phyloP scores from a whole-genome alignment of 1,284 basidiomycete species.

The Ustilago loliicola region DNA sequence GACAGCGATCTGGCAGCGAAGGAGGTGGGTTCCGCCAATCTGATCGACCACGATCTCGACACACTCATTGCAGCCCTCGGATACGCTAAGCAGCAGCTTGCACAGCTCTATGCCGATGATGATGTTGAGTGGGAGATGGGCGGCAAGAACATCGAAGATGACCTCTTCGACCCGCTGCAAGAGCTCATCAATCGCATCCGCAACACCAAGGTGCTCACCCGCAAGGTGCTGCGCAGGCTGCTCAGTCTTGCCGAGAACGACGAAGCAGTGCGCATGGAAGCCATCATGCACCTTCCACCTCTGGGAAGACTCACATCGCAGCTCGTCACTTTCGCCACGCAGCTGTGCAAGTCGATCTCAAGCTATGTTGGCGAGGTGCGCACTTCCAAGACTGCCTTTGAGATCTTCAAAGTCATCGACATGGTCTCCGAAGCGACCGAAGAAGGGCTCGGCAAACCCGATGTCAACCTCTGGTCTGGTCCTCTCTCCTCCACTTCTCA shows the following conservation, averaged over 20 bases:
- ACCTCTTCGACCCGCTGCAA: conserved; percentile 59
- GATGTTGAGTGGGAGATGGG: conserved; percentile 58
- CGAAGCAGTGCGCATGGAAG: conserved; percentile 63
- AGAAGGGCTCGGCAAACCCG: conserved; percentile 50
- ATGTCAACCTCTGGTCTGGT: conserved; percentile 41
- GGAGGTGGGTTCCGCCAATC: conserved; percentile 63
- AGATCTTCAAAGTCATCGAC: conserved; percentile 36
- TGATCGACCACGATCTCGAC: conserved; percentile 68
- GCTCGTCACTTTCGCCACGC: conserved; percentile 60
- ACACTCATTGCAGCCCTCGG: conserved; percentile 65
- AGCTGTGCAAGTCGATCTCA: conserved; percentile 43
- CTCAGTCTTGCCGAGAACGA: conserved; percentile 58
- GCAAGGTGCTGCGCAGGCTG: conserved; percentile 64
- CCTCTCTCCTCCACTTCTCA: conserved; percentile 43
- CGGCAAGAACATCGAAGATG: conserved; percentile 47
- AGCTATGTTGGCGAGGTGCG: conserved; percentile 53
- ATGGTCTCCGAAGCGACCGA: conserved; percentile 52
- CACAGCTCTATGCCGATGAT: conserved; percentile 53
- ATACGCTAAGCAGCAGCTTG: conserved; percentile 59
- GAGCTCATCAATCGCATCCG: conserved; percentile 58
- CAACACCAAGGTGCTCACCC: conserved; percentile 61
- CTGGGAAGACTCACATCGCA: conserved; percentile 57
- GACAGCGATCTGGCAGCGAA: conserved; percentile 65
- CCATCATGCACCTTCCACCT: conserved; percentile 58
- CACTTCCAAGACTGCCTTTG: conserved; percentile 46